Base-by-base conservation (phyloP, 768 basidiomycete species). In the Phaffia tasmanica region DNA sequence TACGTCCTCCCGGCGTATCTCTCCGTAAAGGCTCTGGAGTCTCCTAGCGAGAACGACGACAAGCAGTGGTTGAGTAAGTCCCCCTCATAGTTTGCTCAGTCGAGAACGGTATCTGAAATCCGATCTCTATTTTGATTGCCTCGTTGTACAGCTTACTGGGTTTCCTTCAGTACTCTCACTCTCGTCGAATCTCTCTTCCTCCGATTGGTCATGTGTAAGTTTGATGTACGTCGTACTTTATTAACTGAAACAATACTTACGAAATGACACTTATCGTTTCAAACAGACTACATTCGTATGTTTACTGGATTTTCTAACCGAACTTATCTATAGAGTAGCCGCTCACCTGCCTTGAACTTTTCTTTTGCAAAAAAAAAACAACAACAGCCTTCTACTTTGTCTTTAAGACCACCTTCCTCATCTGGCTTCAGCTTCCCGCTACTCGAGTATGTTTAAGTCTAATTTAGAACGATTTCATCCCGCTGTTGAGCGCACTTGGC, bases 1-100 rank as follows among this genome's bases (percentile, higher is more conserved):
- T 98, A 88, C 86, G 88, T 80, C 42, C 81, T 98, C 73, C 95
- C 95, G 32, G 91, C 92, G 6, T 98, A 90, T 77, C 84, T 95
- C 76, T 95, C 92, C 61, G 84, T 97, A 81, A 87, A 87, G 79
- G 93, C 95, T 32, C 84, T 99, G 74, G 94, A 98, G 78, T 78
- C 82, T 5, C 88, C 89, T n/a, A 81, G 83, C 2, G 80, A 85
- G 67, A 81, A 70, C 25, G 74, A 75, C 62, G 70, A 70, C 61
- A 46, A 48, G n/a, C 71, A 71, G 55, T 71, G 70, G 69, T 63
- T 67, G n/a, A 60, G 56, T 57, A 48, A 54, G 68, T 63, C n/a
- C 16, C 35, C n/a, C 14, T 35, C 8, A 11, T 55, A 9, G 11
- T 48, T 53, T 42, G 25, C 25, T 35, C 11, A 42, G 70, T 85